These are phyloP conservation scores for Physcia stellaris DNA, from an alignment of 495 filamentous ascomycete genomes.

Conservation along the genomic window DNA sequence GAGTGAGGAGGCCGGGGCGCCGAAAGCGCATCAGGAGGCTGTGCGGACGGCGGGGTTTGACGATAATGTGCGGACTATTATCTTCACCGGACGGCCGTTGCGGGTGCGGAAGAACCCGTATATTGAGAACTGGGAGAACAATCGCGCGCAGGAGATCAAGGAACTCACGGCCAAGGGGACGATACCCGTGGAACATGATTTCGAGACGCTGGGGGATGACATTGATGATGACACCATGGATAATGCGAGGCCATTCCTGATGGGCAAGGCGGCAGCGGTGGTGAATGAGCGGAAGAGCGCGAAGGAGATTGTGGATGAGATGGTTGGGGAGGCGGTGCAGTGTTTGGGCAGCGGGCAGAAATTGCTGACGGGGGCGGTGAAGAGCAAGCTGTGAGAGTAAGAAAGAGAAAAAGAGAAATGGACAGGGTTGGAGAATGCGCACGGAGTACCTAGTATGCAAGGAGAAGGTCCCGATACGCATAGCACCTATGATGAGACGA, in stretches of 20 bases:
- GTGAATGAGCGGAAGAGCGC: slow-evolving; percentile 87
- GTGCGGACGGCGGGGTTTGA: slow-evolving; percentile 84
- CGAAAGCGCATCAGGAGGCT: slow-evolving; percentile 91
- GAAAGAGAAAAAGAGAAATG: no score
- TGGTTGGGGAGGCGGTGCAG: slow-evolving; percentile 68
- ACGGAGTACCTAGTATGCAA: no score
- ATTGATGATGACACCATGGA: slow-evolving; percentile 72
- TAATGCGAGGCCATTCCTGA: slow-evolving; percentile 79
- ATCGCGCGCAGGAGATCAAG: slow-evolving; percentile 79
- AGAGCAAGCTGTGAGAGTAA: no score
- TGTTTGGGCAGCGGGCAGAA: slow-evolving; percentile 51
- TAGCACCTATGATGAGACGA: no score
- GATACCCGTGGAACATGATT: slow-evolving; percentile 86
- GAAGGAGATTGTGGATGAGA: slow-evolving; percentile 88
- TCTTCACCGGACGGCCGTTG: slow-evolving; percentile 88
- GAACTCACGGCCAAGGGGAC: slow-evolving; percentile 74
- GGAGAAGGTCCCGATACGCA: no score
- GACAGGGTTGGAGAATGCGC: no score
- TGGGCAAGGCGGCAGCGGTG: slow-evolving; percentile 93
- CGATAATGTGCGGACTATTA: slow-evolving; percentile 91
- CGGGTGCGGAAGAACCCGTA: slow-evolving; percentile 88
- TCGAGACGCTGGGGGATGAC: slow-evolving; percentile 68
- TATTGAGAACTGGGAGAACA: slow-evolving; percentile 91
- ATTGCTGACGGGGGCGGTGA: slow-evolving; percentile 37
- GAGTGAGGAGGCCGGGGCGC: slow-evolving; percentile 83